phyloP scores from a whole-genome alignment of 805 yeast genomes.

The Kazachstania africana region DNA sequence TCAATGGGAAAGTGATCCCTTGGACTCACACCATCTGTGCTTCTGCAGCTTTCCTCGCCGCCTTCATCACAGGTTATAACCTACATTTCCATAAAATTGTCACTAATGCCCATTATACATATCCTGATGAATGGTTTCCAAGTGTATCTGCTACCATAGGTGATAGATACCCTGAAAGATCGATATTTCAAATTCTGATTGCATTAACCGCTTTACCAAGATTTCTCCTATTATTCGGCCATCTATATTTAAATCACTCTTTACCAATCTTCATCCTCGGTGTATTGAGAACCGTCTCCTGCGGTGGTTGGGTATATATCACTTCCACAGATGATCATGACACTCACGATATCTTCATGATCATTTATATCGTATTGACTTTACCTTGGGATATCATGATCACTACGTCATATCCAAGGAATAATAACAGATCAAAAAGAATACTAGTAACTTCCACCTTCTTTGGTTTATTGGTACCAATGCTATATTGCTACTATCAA shows the following conservation, averaged over 20 bases:
- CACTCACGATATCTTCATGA: conserved; percentile 93
- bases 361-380: conserved; percentile 74
- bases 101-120: conserved; percentile 72
- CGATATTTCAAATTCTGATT: conserved; percentile 80
- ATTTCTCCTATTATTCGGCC: conserved; percentile 45
- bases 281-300: conserved; percentile 78
- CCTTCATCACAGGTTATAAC: conserved; percentile 59
- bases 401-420: conserved; percentile 37
- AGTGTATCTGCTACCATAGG: conserved; percentile 96
- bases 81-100: conserved; percentile 86
- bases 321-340: conserved; percentile 97
- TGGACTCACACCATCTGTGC: conserved; percentile 66
- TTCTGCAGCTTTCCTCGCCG: conserved; percentile 59
- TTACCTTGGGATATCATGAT: conserved; percentile 79
- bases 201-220: conserved; percentile 93
- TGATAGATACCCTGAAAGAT: conserved; percentile 91
- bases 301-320: conserved; percentile 98
- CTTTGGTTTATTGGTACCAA: conserved; percentile 64
- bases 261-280: conserved; percentile 36
- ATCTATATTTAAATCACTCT: conserved; percentile 29
- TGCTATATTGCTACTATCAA: conserved; percentile 80
- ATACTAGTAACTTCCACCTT: conserved; percentile 47
- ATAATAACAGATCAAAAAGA: conserved; percentile 34
- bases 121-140: conserved; percentile 98
- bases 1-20: conserved; percentile 61